These are phyloP conservation scores for Dissophora globulifera DNA, from an alignment of 192 early-diverging fungal genomes.

Conservation along the genomic window DNA sequence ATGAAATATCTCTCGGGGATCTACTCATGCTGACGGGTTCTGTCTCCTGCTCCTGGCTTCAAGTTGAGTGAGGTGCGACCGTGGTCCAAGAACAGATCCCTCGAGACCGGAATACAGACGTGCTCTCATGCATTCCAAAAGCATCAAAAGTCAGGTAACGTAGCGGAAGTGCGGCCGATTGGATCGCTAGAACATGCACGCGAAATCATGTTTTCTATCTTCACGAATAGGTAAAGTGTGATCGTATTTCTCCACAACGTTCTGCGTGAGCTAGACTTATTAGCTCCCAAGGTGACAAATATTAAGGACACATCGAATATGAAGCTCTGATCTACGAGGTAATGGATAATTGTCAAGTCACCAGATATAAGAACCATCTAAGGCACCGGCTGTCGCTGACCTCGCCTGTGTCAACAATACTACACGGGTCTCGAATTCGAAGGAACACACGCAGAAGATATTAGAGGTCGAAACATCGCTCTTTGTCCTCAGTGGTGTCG, in stretches of 20 bases:
- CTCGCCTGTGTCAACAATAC: constrained; percentile 25
- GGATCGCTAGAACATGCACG: constrained; percentile 16
- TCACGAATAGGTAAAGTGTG: background rate
- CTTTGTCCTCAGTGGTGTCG: constrained; percentile 4
- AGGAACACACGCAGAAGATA: constrained; percentile 8
- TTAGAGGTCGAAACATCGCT: constrained; percentile 14
- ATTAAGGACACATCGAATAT: constrained; percentile 19
- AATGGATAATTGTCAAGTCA: background rate
- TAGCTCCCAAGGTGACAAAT: constrained; percentile 20
- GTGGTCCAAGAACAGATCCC: constrained; percentile 11
- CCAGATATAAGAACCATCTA: background rate
- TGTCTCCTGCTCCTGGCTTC: too few relatives aligned
- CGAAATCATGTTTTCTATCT: constrained; percentile 15
- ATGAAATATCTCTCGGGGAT: too few relatives aligned
- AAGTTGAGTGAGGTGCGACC: too few relatives aligned
- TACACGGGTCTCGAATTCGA: background rate
- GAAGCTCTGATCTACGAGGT: constrained; percentile 21
- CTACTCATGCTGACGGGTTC: too few relatives aligned
- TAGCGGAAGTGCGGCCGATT: constrained; percentile 14
- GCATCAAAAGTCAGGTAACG: constrained; percentile 10
- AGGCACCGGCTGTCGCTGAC: background rate
- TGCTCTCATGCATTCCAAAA: constrained; percentile 31
- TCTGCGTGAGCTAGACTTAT: constrained; percentile 15
- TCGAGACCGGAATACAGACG: constrained; percentile 10
- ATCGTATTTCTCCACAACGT: constrained; percentile 1